Evolutionary conservation across 768 basidiomycete genomes (phyloP), one percentile per base, ranked within the genome.

Genomic region (Suillus subalutaceus): DNA sequence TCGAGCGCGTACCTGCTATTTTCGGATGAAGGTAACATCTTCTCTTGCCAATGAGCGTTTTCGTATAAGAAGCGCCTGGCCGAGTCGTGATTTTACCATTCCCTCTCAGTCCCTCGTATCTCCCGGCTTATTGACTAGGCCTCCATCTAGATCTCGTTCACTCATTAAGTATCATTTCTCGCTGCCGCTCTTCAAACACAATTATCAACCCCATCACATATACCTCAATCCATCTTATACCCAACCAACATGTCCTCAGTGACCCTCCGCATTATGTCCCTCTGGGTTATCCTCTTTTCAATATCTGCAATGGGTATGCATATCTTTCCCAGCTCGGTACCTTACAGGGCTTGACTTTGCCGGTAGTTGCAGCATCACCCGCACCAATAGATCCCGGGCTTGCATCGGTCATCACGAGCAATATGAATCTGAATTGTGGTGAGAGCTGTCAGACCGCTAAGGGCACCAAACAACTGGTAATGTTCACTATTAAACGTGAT

Each of bases 331-430:
- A 13, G 15, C 10, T n/a, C 13, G 4, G 0, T 23, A 8, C 12
- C 37, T 5, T 1, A 38, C 58, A 63, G 32, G 68, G 40, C 15
- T 35, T 40, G 40, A 52, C 61, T 44, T 57, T 41, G 3, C 4
- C 15, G n/a, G 48, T 7, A 77, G 75, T n/a, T 30, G 55, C 64
- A 37, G 67, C 76, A 9, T 70, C 75, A 0, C 75, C 75, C 20
- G 67, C 68, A 16, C 74, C 74, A 13, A 69, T 76, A 64, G 75
- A 76, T 40, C 15, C 72, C 6, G 30, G 2, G 2, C 37, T 72
- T n/a, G 50, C 73, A 8, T 15, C 63, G 5, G 48, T 71, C 63
- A 13, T 76, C 6, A 61, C 67, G 30, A 77, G 64, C 52, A 77
- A 78, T 64, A 62, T 68, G 26, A 72, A 75, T 35, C 63, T 74